Base-by-base conservation (phyloP, 176 grass and related monocot genomes). In the Poa pratensis region DNA sequence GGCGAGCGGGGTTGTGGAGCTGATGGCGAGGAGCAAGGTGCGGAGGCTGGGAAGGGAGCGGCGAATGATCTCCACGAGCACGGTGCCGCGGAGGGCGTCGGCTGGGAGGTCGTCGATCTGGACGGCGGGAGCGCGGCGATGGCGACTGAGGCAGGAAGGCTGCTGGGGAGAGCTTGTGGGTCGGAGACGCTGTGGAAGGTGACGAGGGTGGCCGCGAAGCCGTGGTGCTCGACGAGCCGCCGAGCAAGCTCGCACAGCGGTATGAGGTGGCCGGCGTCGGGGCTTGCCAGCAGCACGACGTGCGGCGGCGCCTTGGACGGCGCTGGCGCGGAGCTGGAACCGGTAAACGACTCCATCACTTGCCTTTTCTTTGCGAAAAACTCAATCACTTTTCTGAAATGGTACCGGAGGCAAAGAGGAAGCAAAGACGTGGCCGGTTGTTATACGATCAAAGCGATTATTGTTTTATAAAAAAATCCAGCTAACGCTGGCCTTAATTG, bases 41-140 rank as follows among this genome's bases (percentile, higher is more conserved):
- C 70, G 6, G 70, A 73, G 70, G 70, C 43, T 73, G 2, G 70
- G 70, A 3, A 73, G 43, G 70, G 70, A 73, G 23, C 70, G 70
- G 0, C 2, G 22, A 0, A 73, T 50, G 8, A 18, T 15, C 43
- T 73, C 43, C 70, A 49, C 70, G 40, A 46, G 69, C 12, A 72
- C n/a, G 69, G n/a, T 46, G n/a, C 40, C n/a, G 0, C 40, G 69
- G 20, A 46, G 2, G 69, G 69, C 69, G 40, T 72, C 69, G 12
- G 12, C 40, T 2, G 70, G 70, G 23, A 73, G 23, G 43, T 73
- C 70, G 23, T 28, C 70, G 70, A 50, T 73, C 43, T 73, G 14
- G 43, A 73, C 70, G 43, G 23, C 70, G 70, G 70, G 5, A 73
- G 70, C 22, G 43, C 43, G 43, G 24, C 70, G 70, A 16, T 50